Base-by-base conservation (phyloP, 2,329 filamentous ascomycete species). In the Colletotrichum liriopes region DNA sequence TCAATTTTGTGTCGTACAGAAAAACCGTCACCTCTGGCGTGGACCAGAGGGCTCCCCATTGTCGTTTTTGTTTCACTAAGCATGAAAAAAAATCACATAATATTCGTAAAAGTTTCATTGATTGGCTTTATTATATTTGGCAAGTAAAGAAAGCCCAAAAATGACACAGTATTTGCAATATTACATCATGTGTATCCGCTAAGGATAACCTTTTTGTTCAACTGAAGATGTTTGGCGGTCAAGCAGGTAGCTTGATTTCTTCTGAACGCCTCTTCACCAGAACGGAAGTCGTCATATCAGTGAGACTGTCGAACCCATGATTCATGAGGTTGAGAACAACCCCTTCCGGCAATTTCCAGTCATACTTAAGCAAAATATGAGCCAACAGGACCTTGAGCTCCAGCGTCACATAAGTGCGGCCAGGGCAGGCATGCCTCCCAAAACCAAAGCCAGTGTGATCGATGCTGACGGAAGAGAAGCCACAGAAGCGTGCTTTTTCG, bases 381-480 rank as follows among this genome's bases (percentile, higher is more conserved):
- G 55, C 43, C 16, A 66, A 8, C 6, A 60, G 23, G 12, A 66
- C 35, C 43, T 66, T 66, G 43, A 55, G 52, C 55, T 66, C 55
- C 29, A 59, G 47, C 7, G 52, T 35, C 16, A 55, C 64, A 26
- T 59, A 66, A 51, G 61, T 74, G 49, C 64, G 74, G 0, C 64
- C 64, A 0, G 64, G 55, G 23, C 64, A 66, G 20, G 64, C 47
- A 45, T 66, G 64, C 43, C 51, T 59, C 3, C 65, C 65, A 39
- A 54, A 58, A 2, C 65, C 56, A n/a, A 67, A 67, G 29, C 65
- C 65, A 45, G 52, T 67, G 49, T 67, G 65, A 26, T 49, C 41
- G 20, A 39, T 37, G 29, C 65, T 61, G 4, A 58, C 60, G 37
- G 55, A 61, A 26, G 60, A 49, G 5, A 62, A 47, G 35, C 51